Evolutionary conservation across 371 early-diverging fungal species (phyloP), one percentile per base, ranked within the genome.

Genomic region (Apophysomyces variabilis): DNA sequence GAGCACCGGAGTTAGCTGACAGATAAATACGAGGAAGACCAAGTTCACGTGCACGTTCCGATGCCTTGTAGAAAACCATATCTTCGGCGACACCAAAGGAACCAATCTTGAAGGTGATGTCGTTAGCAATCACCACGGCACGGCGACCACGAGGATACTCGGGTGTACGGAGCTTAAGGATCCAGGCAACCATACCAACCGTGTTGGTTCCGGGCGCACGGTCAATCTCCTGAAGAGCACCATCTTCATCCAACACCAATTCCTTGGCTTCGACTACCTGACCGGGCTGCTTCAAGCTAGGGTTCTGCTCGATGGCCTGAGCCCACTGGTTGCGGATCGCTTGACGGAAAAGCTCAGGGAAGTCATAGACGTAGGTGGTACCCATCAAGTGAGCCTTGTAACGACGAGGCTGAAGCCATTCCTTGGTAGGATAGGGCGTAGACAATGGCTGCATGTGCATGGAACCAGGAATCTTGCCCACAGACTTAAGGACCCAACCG

Each of bases 1-100:
- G 93, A n/a, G 99, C 99, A 67, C 99, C 99, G 63, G 97, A 97
- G 89, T 99, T 99, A 68, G 98, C 98, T 47, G 97, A 95, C 61
- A 99, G 81, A 87, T 98, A 99, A 36, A 99, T 82, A 68, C 99
- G 93, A 39, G 99, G 99, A 38, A 96, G 77, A 66, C 97, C 96
- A 60, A 90, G 77, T 61, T 83, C 59, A 59, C 97, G 90, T 5
- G 98, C 98, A 58, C 90, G 80, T 80, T 94, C 90, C 16, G 97
- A 93, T 11, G 96, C 98, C 77, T 90, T 90, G 79, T 82, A 92
- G 83, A 99, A 99, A 65, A 98, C 85, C 65, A 87, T 75, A 72
- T 97, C 98, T 79, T 99, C 99, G 47, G 86, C 87, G 6, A 95
- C 92, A 61, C 99, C 98, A 74, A 99, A 99, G 16, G 99, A 96